Conservation (phyloP, 768 basidiomycete species). For the Coprinellus aureogranulatus region DNA sequence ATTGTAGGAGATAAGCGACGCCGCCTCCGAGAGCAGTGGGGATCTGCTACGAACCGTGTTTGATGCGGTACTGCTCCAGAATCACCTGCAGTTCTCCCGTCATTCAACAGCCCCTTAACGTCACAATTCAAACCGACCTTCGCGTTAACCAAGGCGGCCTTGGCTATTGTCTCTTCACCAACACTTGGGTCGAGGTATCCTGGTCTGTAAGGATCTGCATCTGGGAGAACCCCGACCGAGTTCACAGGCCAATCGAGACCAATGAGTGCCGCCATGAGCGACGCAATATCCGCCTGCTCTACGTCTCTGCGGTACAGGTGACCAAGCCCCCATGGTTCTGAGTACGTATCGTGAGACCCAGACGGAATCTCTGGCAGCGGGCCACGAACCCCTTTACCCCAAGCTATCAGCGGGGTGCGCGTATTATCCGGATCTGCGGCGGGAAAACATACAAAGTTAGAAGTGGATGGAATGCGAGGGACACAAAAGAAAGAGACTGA, state of each 20-base stretch:
- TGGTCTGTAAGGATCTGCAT: slow-evolving; percentile 56
- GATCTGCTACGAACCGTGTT: slow-evolving; percentile 59
- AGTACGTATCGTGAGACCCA: slow-evolving; percentile 72
- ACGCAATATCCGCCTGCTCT: slow-evolving; percentile 79
- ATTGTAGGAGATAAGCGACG: too few species aligned
- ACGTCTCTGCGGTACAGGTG: slow-evolving; percentile 69
- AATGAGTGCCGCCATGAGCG: slow-evolving; percentile 72
- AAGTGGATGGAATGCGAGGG: background rate
- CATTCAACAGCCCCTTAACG: background rate
- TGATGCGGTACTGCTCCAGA: slow-evolving; percentile 73
- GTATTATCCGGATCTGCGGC: slow-evolving; percentile 81
- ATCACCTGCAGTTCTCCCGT: slow-evolving; percentile 44
- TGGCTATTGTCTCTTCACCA: slow-evolving; percentile 52
- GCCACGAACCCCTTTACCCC: slow-evolving; percentile 76
- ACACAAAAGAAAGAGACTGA: slow-evolving; percentile 26
- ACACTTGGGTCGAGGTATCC: slow-evolving; percentile 53
- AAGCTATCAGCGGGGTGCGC: slow-evolving; percentile 77
- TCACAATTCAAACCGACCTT: slow-evolving; percentile 35
- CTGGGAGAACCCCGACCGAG: slow-evolving; percentile 78
- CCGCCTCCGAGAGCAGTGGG: too few species aligned
- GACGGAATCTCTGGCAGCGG: slow-evolving; percentile 61
- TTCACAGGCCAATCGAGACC: slow-evolving; percentile 79
- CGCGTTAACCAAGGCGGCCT: slow-evolving; percentile 61
- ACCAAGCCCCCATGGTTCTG: slow-evolving; percentile 57
- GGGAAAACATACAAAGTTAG: background rate